Conservation (phyloP, 176 grass and related monocot species). For the Cenchrus americanus region DNA sequence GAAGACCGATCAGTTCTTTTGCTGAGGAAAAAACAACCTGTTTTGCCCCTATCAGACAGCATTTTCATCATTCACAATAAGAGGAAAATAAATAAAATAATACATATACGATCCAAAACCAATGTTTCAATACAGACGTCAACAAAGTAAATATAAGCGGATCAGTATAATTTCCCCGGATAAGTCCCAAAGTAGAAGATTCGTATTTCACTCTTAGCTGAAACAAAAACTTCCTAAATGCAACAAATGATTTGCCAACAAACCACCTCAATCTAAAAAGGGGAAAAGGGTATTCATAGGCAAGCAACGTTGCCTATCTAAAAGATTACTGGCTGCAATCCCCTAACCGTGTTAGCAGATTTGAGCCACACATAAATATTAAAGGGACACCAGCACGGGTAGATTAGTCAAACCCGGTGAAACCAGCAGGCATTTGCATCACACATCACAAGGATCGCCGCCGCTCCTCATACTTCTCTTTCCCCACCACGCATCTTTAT, state of each 20-base stretch:
- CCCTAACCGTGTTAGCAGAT: slow-evolving; percentile 37
- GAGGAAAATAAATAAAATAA: neutral
- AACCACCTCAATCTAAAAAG: neutral
- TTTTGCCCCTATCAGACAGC: neutral
- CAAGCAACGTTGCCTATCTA: neutral
- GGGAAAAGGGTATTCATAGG: neutral
- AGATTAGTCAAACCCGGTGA: slow-evolving; percentile 47
- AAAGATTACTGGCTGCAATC: neutral
- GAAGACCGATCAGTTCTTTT: slow-evolving; percentile 21
- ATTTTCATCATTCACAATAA: neutral
- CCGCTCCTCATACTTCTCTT: slow-evolving; percentile 37
- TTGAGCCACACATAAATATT: slow-evolving; percentile 45
- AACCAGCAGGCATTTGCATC: slow-evolving; percentile 42
- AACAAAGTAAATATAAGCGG: neutral
- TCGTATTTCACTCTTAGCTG: neutral
- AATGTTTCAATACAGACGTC: neutral
- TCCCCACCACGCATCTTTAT: slow-evolving; percentile 39
- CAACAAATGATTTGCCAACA: slow-evolving; percentile 6
- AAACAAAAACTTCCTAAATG: slow-evolving; percentile 20
- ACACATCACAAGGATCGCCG: neutral
- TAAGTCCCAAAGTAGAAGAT: neutral
- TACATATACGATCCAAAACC: neutral
- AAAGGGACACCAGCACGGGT: slow-evolving; percentile 30
- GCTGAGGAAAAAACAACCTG: neutral
- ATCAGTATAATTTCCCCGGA: neutral